phyloP scores from a whole-genome alignment of 352 stramenopile species.

The Phytopythium delawarense region DNA sequence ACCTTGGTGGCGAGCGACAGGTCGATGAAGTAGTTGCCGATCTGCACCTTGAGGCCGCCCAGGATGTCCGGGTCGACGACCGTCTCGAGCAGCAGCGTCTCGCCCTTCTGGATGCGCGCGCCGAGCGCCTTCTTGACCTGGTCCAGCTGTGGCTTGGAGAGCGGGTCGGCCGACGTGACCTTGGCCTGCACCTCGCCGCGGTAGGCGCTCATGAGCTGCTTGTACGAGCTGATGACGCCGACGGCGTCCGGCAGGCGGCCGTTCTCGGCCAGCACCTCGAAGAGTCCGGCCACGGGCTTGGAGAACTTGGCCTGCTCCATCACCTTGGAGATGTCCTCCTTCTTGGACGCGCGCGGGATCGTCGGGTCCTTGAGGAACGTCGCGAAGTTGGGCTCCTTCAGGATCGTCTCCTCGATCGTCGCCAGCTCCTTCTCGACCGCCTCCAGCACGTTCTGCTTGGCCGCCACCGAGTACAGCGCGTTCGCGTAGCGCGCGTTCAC shows the following conservation, averaged over 20 bases:
- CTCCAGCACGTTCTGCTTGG: conserved; percentile 80
- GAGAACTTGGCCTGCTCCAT: conserved; percentile 91
- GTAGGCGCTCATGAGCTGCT: conserved; percentile 95
- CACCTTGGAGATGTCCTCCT: conserved; percentile 90
- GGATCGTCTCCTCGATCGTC: conserved; percentile 73
- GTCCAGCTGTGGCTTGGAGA: conserved; percentile 91
- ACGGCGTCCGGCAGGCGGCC: conserved; percentile 89
- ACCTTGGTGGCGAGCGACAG: conserved; percentile 94
- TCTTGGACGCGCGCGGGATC: conserved; percentile 93
- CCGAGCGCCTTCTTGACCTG: conserved; percentile 92
- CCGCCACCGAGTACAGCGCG: conserved; percentile 94
- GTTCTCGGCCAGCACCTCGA: conserved; percentile 96
- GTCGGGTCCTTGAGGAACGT: conserved; percentile 96
- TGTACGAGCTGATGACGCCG: conserved; percentile 87
- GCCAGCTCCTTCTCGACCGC: conserved; percentile 89
- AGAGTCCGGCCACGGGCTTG: conserved; percentile 93
- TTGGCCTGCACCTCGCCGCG: conserved; percentile 94
- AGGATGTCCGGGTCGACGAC: conserved; percentile 94
- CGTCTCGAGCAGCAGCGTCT: conserved; percentile 91
- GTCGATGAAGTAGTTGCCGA: conserved; percentile 98
- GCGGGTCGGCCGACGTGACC: conserved; percentile 93
- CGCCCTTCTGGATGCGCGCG: conserved; percentile 80
- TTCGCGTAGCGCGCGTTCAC: conserved; percentile 96
- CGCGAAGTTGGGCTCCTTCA: conserved; percentile 87
- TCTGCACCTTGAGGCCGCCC: conserved; percentile 96